phyloP scores from a whole-genome alignment of 805 yeast species.

The Tanozyma kutaoensis region DNA sequence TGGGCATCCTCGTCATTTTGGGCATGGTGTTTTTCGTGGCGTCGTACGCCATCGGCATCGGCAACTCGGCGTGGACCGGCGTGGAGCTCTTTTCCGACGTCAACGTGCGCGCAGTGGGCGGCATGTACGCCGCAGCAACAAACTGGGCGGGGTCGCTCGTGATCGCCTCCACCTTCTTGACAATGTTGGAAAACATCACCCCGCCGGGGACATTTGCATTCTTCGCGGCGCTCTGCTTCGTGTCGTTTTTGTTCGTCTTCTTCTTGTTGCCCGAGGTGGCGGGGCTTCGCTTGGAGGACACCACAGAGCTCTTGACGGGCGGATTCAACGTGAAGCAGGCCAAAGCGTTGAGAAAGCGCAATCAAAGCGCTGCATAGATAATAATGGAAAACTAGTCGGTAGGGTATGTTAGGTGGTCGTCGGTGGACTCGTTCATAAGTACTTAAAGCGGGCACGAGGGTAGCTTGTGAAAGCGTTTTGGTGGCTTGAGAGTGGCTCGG shows the following conservation, averaged over 20 bases:
- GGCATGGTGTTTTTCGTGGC: conserved; percentile 84
- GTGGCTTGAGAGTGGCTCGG: no score
- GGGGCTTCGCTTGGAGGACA: conserved; percentile 83
- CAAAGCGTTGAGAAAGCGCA: no score
- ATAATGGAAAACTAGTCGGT: no score
- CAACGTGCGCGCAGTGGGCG: conserved; percentile 83
- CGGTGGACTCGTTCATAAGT: no score
- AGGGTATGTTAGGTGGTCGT: no score
- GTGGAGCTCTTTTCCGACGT: conserved; percentile 87
- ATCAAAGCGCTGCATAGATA: no score
- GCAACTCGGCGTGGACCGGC: conserved; percentile 98
- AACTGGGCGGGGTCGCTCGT: conserved; percentile 94
- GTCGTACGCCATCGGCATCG: conserved; percentile 86
- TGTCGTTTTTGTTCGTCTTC: conserved; percentile 62
- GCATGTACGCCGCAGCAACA: conserved; percentile 80
- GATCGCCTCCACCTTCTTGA: conserved; percentile 83
- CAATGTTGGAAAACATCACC: conserved; percentile 86
- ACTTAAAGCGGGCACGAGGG: no score
- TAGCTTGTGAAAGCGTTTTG: no score
- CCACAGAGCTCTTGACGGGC: conserved; percentile 63
- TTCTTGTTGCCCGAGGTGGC: conserved; percentile 89
- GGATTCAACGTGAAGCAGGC: conserved; percentile 73
- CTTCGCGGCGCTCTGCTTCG: conserved; percentile 68
- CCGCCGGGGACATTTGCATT: conserved; percentile 92
- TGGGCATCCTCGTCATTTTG: conserved; percentile 82